These are phyloP conservation scores for Amanita pseudoporphyria DNA, from an alignment of 768 basidiomycete genomes.

Conservation along the genomic window DNA sequence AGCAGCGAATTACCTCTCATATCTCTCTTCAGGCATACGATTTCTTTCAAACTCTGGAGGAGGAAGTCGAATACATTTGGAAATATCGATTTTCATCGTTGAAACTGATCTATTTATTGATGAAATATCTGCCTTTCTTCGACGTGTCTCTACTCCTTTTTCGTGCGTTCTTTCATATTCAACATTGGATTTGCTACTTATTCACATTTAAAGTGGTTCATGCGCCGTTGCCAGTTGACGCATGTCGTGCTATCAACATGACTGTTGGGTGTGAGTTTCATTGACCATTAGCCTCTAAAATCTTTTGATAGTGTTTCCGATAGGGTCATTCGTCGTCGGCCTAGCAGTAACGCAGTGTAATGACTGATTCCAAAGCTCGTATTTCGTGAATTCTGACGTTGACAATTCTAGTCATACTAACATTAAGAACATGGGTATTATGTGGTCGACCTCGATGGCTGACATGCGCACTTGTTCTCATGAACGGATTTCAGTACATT, in stretches of 20 bases:
- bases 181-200: neutral
- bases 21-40: conserved; percentile 11
- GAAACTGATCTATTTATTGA: conserved; percentile 18
- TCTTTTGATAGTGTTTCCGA: neutral
- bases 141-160: conserved; percentile 12
- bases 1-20: neutral
- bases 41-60: conserved; percentile 16
- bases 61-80: conserved; percentile 17
- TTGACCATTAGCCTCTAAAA: neutral
- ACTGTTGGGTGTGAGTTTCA: neutral
- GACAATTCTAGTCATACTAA: neutral
- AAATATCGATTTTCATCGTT: conserved; percentile 13
- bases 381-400: neutral
- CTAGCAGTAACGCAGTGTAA: neutral
- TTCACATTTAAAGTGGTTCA: neutral
- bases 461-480: neutral
- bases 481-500: neutral
- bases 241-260: neutral
- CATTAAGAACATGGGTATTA: conserved; percentile 3
- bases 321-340: neutral
- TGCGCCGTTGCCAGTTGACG: neutral
- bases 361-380: neutral
- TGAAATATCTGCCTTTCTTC: conserved; percentile 18
- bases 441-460: neutral
- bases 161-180: conserved; percentile 9